Conservation (phyloP, 495 filamentous ascomycete genomes). For the Geopyxis carbonaria region DNA sequence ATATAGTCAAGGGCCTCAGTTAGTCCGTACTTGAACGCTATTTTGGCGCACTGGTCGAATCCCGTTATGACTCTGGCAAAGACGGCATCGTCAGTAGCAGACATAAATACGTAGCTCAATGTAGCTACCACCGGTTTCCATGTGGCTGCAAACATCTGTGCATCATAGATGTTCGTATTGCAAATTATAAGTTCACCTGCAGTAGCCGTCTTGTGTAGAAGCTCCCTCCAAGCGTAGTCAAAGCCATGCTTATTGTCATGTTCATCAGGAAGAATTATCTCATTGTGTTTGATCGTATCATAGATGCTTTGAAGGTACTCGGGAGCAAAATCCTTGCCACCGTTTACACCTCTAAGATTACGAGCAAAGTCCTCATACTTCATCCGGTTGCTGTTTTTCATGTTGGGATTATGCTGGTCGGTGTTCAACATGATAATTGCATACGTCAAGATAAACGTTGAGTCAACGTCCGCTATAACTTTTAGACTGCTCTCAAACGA, state of each 20-base stretch:
- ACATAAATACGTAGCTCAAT: conserved; percentile 96
- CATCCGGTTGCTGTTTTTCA: conserved; percentile 72
- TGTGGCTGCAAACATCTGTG: conserved; percentile 90
- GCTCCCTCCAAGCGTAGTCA: conserved; percentile 91
- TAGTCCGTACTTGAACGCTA: conserved; percentile 70
- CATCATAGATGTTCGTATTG: conserved; percentile 86
- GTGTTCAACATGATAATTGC: conserved; percentile 94
- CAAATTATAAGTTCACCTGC: conserved; percentile 59
- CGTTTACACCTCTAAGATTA: conserved; percentile 81
- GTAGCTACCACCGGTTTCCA: conserved; percentile 93
- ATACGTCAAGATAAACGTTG: conserved; percentile 81
- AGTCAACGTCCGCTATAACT: conserved; percentile 71
- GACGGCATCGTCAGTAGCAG: conserved; percentile 91
- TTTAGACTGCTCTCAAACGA: conserved; percentile 44
- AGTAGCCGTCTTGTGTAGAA: conserved; percentile 68
- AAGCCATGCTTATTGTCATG: conserved; percentile 93
- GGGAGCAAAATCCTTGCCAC: conserved; percentile 62
- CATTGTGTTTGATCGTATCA: conserved; percentile 74
- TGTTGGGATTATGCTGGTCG: conserved; percentile 84
- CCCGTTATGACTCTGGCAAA: conserved; percentile 84
- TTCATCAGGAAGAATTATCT: conserved; percentile 94
- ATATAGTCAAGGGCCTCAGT: conserved; percentile 84
- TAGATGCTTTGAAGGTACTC: conserved; percentile 80
- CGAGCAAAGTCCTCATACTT: conserved; percentile 57
- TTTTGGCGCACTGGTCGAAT: conserved; percentile 89